Evolutionary conservation across 805 yeast species (phyloP).

Genomic region (Candida multigemmis): DNA sequence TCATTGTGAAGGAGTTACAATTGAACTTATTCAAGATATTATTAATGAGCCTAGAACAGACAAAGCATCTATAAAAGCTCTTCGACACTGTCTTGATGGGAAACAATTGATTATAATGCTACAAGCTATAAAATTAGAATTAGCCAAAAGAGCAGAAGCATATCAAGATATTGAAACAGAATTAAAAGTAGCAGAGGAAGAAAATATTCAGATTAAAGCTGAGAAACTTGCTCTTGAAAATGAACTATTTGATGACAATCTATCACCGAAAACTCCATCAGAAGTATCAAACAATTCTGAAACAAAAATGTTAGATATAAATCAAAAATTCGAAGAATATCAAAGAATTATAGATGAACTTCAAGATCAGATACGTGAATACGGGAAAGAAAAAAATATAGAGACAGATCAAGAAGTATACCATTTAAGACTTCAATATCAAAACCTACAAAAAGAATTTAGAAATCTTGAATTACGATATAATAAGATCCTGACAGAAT

Average conservation of each 20-base stretch:
- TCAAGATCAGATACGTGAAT: slow-evolving; percentile 21
- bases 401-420: slow-evolving; percentile 3
- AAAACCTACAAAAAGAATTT: slow-evolving; percentile 8
- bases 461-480: slow-evolving; percentile 9
- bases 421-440: slow-evolving; percentile 11
- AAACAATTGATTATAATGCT: slow-evolving; percentile 13
- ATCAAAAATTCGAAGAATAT: slow-evolving; percentile 18
- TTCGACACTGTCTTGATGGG: slow-evolving; percentile 8
- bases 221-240: too few species aligned
- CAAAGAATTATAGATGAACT: slow-evolving; percentile 19
- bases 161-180: too few species aligned
- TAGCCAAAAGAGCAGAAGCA: slow-evolving; percentile 7
- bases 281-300: too few species aligned
- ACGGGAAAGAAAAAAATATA: slow-evolving; percentile 8
- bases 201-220: too few species aligned
- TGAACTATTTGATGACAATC: too few species aligned
- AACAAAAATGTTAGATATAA: too few species aligned
- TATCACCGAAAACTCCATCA: too few species aligned
- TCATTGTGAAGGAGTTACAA: slow-evolving; percentile 7
- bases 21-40: slow-evolving; percentile 11
- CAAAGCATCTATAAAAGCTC: slow-evolving; percentile 7
- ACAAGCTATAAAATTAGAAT: slow-evolving; percentile 12
- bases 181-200: too few species aligned
- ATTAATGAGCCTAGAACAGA: slow-evolving; percentile 10
- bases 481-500: slow-evolving; percentile 7